Evolutionary conservation across 2,329 filamentous ascomycete species (phyloP).

Genomic region (Diplodia seriata): DNA sequence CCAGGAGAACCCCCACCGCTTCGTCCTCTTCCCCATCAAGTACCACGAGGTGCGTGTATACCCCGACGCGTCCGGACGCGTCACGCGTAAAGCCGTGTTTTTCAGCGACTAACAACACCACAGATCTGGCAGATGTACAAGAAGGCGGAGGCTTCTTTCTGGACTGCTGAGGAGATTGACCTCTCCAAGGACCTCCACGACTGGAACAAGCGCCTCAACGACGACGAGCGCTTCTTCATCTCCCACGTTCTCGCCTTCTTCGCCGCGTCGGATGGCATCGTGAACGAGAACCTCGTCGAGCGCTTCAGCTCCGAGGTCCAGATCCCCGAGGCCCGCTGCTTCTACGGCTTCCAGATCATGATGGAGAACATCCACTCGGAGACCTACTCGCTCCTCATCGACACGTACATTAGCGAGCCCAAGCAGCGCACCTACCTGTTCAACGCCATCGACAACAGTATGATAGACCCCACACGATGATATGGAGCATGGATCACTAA

Average conservation of each 20-base stretch:
- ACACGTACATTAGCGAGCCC: constrained; percentile 98
- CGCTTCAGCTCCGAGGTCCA: constrained; percentile 97
- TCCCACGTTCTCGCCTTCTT: constrained; percentile 99
- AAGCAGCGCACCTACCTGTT: constrained; percentile 93
- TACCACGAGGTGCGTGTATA: constrained; percentile 91
- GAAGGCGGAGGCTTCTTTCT: constrained; percentile 99
- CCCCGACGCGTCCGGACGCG: constrained; percentile 52
- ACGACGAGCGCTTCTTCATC: constrained; percentile 98
- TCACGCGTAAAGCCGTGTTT: constrained; percentile 36
- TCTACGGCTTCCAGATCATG: constrained; percentile 99
- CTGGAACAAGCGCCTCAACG: constrained; percentile 97
- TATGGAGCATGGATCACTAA: constrained; percentile 40
- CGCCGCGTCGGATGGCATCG: constrained; percentile 96
- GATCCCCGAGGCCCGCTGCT: constrained; percentile 96
- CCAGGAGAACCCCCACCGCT: constrained; percentile 93
- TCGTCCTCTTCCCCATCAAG: constrained; percentile 98
- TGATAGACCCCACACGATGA: constrained; percentile 44
- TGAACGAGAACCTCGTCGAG: constrained; percentile 99
- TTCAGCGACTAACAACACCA: constrained; percentile 49
- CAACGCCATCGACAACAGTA: constrained; percentile 98
- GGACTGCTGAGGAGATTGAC: constrained; percentile 99
- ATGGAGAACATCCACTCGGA: constrained; percentile 99
- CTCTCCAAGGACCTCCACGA: constrained; percentile 98
- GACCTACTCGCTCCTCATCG: constrained; percentile 98
- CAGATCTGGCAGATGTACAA: constrained; percentile 99